Percentiles rank a stretch among this genome's conserved stretches.
These are phyloP conservation scores for Capronia coronata DNA, from an alignment of 2,329 filamentous ascomycete species.

Conservation along the genomic window DNA sequence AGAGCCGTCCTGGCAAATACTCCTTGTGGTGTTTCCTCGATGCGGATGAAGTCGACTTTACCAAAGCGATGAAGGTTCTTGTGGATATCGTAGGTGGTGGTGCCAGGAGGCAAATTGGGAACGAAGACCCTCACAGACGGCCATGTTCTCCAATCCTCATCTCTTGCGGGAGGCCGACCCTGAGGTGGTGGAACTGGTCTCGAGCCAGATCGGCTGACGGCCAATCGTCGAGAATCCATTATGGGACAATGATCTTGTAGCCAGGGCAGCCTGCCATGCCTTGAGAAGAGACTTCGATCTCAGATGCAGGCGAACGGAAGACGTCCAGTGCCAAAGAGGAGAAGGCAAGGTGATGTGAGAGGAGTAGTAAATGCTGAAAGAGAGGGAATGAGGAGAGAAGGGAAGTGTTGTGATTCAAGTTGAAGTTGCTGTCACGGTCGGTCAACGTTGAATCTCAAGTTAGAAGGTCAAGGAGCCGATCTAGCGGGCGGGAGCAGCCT, in stretches of 20 bases:
- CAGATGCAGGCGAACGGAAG: background rate
- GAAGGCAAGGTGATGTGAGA: no score
- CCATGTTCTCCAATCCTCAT: constrained; percentile 36
- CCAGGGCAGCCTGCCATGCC: background rate
- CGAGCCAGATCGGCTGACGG: background rate
- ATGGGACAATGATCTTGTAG: background rate
- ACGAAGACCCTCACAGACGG: constrained; percentile 37
- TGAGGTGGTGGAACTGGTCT: background rate
- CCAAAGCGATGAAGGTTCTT: constrained; percentile 49
- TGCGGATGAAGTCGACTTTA: constrained; percentile 51
- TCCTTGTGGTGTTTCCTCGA: constrained; percentile 44
- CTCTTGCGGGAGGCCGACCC: background rate
- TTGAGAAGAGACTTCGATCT: background rate
- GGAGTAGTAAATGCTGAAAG: no score
- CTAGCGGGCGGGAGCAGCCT: background rate
- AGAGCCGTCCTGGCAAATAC: constrained; percentile 39
- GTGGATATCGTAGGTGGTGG: constrained; percentile 43
- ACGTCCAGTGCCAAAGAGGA: no score
- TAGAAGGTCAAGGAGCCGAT: no score
- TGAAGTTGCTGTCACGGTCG: no score
- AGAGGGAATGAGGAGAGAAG: no score
- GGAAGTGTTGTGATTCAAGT: no score
- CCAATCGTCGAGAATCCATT: constrained; percentile 1
- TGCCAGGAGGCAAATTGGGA: constrained; percentile 32
- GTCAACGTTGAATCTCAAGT: no score